Conservation (phyloP, 2,329 filamentous ascomycete species). For the Pleomassaria siparia region DNA sequence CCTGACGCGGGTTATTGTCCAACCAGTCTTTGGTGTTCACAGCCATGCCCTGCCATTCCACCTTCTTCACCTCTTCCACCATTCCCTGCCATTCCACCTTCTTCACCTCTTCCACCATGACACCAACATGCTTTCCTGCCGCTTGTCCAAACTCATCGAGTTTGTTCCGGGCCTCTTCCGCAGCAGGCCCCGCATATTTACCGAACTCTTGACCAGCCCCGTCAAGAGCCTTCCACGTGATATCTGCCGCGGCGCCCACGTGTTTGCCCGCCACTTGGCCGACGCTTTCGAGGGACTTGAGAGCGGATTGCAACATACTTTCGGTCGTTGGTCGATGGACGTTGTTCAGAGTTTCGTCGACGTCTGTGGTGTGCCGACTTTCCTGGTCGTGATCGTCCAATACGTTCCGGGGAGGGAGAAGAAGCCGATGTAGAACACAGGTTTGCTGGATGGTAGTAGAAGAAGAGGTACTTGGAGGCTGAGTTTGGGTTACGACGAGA, state of each 20-base stretch:
- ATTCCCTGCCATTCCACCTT: constrained; percentile 10
- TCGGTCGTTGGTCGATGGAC: too few relatives aligned
- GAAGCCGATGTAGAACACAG: too few relatives aligned
- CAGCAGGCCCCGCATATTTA: neutral
- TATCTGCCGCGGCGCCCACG: neutral
- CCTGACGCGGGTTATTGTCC: constrained; percentile 10
- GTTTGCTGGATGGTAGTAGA: too few relatives aligned
- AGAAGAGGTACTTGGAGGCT: too few relatives aligned
- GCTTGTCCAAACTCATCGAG: constrained; percentile 3
- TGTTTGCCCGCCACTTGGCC: neutral
- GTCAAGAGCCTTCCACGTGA: constrained; percentile 6
- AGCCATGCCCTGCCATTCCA: constrained; percentile 10
- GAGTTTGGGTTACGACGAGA: too few relatives aligned
- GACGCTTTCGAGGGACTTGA: neutral
- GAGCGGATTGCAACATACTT: neutral
- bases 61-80: neutral
- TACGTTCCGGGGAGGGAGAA: too few relatives aligned
- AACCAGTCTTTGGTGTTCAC: constrained; percentile 13
- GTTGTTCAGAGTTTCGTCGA: too few relatives aligned
- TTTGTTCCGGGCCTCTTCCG: neutral
- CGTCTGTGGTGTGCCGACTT: too few relatives aligned
- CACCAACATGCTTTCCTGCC: constrained; percentile 4
- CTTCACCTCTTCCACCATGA: neutral
- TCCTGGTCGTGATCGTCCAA: too few relatives aligned
- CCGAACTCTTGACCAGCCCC: neutral